These are phyloP conservation scores for Xylaria palmicola DNA, from an alignment of 495 filamentous ascomycete genomes.

Conservation along the genomic window DNA sequence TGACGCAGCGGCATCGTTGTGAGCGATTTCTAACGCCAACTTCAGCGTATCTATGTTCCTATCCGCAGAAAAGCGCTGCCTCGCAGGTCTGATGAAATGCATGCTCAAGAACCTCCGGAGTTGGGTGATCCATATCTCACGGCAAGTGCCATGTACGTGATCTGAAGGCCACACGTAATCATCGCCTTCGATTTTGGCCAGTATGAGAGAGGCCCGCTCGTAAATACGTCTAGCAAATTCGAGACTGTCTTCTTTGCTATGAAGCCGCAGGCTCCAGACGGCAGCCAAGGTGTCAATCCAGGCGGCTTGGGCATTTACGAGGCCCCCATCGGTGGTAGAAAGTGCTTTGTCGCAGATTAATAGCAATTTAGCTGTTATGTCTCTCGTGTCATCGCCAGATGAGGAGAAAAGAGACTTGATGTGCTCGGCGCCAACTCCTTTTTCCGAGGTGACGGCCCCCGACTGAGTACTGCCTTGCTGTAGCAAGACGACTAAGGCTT, in stretches of 20 bases:
- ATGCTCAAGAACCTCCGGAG: constrained; percentile 65
- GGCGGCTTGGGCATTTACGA: constrained; percentile 28
- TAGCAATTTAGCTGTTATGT: constrained; percentile 37
- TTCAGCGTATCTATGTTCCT: constrained; percentile 35
- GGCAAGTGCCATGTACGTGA: constrained; percentile 4
- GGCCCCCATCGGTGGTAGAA: constrained; percentile 22
- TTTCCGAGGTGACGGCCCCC: constrained; percentile 18
- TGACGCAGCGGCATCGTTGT: constrained; percentile 32
- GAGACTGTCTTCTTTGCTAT: constrained; percentile 34
- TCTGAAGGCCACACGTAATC: constrained; percentile 19
- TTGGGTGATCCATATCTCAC: constrained; percentile 33
- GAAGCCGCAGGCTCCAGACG: constrained; percentile 46
- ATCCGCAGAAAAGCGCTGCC: constrained; percentile 52
- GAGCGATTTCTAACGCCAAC: constrained; percentile 31
- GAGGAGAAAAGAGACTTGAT: constrained; percentile 49
- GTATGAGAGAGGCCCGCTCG: constrained; percentile 27
- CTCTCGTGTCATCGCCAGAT: constrained; percentile 38
- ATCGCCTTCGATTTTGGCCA: constrained; percentile 32
- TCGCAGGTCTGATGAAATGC: constrained; percentile 69
- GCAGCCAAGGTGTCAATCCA: constrained; percentile 40
- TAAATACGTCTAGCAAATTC: constrained; percentile 43
- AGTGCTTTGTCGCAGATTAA: constrained; percentile 35
- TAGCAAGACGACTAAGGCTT: constrained; percentile 37
- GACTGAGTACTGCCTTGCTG: constrained; percentile 14
- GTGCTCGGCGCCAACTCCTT: constrained; percentile 43